Evolutionary conservation across 108 stramenopile genomes (phyloP).

Genomic region (Cyclostephanos invisitatus): DNA sequence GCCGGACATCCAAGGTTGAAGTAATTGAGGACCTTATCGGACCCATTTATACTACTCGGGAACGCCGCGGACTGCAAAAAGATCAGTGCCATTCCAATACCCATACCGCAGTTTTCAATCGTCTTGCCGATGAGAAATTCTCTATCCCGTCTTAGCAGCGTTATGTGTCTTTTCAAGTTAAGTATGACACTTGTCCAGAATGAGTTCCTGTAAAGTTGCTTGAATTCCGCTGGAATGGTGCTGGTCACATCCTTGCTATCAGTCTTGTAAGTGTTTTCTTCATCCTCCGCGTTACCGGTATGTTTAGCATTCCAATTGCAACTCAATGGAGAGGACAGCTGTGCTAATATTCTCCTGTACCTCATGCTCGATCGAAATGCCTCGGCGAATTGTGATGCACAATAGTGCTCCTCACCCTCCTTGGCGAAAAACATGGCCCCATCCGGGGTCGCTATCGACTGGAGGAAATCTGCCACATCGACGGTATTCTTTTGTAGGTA

Average conservation of each 20-base stretch:
- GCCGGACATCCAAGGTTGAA: slow-evolving; percentile 52
- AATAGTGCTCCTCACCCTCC: slow-evolving; percentile 43
- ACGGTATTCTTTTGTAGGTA: slow-evolving; percentile 64
- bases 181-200: slow-evolving; percentile 47
- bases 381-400: slow-evolving; percentile 36
- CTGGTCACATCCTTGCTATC: background rate
- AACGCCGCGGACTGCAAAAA: slow-evolving; percentile 45
- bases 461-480: slow-evolving; percentile 87
- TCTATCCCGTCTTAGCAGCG: slow-evolving; percentile 62
- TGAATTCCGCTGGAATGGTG: slow-evolving; percentile 28
- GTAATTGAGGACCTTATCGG: slow-evolving; percentile 21
- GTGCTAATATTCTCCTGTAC: slow-evolving; percentile 24
- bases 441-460: slow-evolving; percentile 60
- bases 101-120: slow-evolving; percentile 51
- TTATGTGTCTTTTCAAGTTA: slow-evolving; percentile 54
- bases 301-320: slow-evolving; percentile 21
- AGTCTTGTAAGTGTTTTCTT: slow-evolving; percentile 2
- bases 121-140: slow-evolving; percentile 61
- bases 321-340: slow-evolving; percentile 18
- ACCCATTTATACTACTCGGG: slow-evolving; percentile 31
- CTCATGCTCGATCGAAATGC: slow-evolving; percentile 32
- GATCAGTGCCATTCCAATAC: slow-evolving; percentile 41
- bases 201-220: slow-evolving; percentile 53
- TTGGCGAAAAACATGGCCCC: slow-evolving; percentile 40
- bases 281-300: slow-evolving; percentile 13